A percentile compares a stretch with the other conserved stretches of the same genome.
Conservation (phyloP, 768 basidiomycete genomes). For the Suillus subalutaceus region DNA sequence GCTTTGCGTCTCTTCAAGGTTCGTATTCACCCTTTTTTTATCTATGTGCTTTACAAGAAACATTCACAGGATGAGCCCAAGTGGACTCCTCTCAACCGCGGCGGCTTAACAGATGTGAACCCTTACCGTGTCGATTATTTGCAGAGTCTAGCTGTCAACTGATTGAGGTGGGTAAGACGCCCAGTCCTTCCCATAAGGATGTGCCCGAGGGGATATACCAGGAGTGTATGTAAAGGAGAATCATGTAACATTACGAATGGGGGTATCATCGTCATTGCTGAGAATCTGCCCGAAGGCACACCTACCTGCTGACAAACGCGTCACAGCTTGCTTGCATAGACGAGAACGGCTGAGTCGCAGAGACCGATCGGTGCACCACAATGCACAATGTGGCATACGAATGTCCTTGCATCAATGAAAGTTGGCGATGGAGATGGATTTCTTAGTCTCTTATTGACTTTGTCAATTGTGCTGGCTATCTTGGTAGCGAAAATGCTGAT, state of each 20-base stretch:
- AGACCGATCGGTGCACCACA: not conserved
- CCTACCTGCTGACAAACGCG: not conserved
- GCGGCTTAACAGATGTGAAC: slow-evolving; percentile 63
- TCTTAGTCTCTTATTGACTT: too few relatives aligned
- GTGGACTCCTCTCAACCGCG: slow-evolving; percentile 80
- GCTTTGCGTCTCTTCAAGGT: slow-evolving; percentile 88
- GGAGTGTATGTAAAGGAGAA: not conserved
- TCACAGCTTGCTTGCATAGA: not conserved
- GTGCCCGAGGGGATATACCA: not conserved
- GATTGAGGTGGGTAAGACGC: not conserved
- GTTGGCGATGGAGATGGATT: too few relatives aligned
- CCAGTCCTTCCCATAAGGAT: not conserved
- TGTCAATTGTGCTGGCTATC: too few relatives aligned
- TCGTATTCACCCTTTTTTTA: slow-evolving; percentile 16
- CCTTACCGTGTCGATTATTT: slow-evolving; percentile 65
- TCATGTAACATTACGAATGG: not conserved
- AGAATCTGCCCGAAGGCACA: not conserved
- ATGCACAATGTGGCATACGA: too few relatives aligned
- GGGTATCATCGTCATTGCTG: not conserved
- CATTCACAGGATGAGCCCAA: slow-evolving; percentile 80
- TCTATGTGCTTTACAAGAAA: not conserved
- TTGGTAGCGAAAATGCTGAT: too few relatives aligned
- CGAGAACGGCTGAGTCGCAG: not conserved
- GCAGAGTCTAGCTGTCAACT: slow-evolving; percentile 45
- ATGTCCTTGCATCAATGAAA: too few relatives aligned